A percentile compares a stretch with the other conserved stretches of the same genome.
phyloP scores from a whole-genome alignment of 1,284 basidiomycete species.

The Trametes versicolor region DNA sequence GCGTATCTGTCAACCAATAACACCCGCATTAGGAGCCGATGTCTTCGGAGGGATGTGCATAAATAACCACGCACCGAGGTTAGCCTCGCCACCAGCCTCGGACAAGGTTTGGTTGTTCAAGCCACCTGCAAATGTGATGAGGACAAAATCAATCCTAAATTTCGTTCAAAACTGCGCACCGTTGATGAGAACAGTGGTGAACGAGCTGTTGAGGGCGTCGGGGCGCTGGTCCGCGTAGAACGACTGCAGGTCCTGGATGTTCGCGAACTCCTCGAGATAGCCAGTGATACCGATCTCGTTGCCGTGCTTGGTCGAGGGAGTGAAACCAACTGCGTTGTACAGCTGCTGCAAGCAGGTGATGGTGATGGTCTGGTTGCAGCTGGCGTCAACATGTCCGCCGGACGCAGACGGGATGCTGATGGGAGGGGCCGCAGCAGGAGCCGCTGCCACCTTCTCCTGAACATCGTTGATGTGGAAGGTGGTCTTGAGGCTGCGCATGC shows the following conservation, averaged over 20 bases:
- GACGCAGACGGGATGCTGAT: slow-evolving; percentile 45
- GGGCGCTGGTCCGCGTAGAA: slow-evolving; percentile 47
- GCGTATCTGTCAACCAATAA: slow-evolving; percentile 54
- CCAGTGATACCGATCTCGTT: slow-evolving; percentile 70
- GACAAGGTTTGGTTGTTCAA: slow-evolving; percentile 66
- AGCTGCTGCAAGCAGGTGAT: slow-evolving; percentile 64
- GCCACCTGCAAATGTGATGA: slow-evolving; percentile 50
- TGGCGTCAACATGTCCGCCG: slow-evolving; percentile 58
- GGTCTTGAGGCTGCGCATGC: slow-evolving; percentile 56
- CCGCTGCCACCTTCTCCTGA: slow-evolving; percentile 36
- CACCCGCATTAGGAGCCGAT: background rate
- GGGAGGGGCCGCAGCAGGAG: slow-evolving; percentile 40
- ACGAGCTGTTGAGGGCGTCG: slow-evolving; percentile 48
- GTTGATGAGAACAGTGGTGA: slow-evolving; percentile 54
- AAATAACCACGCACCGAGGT: slow-evolving; percentile 51
- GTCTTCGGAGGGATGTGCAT: background rate
- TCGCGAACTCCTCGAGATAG: slow-evolving; percentile 67
- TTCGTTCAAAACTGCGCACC: slow-evolving; percentile 30
- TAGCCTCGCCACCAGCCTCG: slow-evolving; percentile 72
- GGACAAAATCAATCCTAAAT: background rate
- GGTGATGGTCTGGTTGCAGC: slow-evolving; percentile 61
- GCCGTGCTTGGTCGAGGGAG: slow-evolving; percentile 51
- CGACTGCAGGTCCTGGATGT: slow-evolving; percentile 56
- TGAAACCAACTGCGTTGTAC: slow-evolving; percentile 63
- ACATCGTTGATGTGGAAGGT: slow-evolving; percentile 49